Evolutionary conservation across 192 early-diverging fungal genomes (phyloP).

Genomic region (Umbelopsis sp.): DNA sequence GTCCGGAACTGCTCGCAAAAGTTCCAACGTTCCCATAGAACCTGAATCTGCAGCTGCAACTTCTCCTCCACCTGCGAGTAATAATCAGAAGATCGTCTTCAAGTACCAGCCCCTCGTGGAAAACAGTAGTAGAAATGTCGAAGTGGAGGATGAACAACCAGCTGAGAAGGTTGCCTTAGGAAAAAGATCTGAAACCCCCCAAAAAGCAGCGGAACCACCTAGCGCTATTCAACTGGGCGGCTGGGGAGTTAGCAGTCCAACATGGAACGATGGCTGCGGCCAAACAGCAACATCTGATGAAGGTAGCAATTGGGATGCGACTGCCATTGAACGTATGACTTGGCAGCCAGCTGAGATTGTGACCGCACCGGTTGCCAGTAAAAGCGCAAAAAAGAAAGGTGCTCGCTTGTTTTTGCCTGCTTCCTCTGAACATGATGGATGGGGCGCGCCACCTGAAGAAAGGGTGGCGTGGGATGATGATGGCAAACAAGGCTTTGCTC

Average conservation of each 20-base stretch:
- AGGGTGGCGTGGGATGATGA: slow-evolving; percentile 30
- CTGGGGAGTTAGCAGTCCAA: slow-evolving; percentile 9
- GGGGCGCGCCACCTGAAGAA: slow-evolving; percentile 32
- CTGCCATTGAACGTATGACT: slow-evolving; percentile 1
- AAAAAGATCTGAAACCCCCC: neutral
- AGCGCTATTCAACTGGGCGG: neutral
- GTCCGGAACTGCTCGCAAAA: neutral
- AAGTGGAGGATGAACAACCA: neutral
- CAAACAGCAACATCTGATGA: neutral
- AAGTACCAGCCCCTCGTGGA: slow-evolving; percentile 2
- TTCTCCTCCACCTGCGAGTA: neutral
- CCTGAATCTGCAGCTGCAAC: neutral
- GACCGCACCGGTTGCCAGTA: neutral
- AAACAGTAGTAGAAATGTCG: neutral
- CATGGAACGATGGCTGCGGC: neutral
- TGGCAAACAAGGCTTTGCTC: slow-evolving; percentile 30
- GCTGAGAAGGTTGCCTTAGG: neutral
- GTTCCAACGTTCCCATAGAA: neutral
- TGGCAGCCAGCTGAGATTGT: slow-evolving; percentile 14
- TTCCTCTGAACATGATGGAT: slow-evolving; percentile 21
- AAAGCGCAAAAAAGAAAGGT: slow-evolving; percentile 7
- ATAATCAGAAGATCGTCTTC: neutral
- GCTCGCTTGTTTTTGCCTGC: slow-evolving; percentile 5
- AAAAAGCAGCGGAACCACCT: neutral
- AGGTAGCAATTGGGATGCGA: neutral